Conservation (phyloP, 2,329 filamentous ascomycete genomes). For the Macroventuria anomochaeta region DNA sequence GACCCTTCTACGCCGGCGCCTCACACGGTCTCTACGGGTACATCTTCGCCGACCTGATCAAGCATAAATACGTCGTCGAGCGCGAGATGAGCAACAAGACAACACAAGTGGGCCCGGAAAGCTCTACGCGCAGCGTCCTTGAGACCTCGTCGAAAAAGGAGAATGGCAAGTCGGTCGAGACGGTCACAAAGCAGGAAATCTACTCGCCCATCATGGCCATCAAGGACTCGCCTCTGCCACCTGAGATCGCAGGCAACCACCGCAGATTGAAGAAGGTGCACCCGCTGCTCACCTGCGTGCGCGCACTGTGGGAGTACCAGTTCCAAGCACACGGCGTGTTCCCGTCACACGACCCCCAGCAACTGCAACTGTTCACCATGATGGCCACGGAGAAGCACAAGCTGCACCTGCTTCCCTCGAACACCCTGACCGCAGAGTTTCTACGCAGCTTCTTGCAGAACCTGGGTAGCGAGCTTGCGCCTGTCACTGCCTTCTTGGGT, state of each 20-base stretch:
- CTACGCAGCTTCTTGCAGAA: constrained; percentile 87
- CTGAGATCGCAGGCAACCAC: constrained; percentile 71
- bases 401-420: constrained; percentile 59
- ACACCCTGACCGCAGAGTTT: constrained; percentile 63
- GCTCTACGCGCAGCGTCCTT: constrained; percentile 77
- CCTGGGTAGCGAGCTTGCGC: constrained; percentile 80
- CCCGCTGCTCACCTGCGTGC: constrained; percentile 81
- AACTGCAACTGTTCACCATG: constrained; percentile 75
- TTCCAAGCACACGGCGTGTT: constrained; percentile 51
- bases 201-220: constrained; percentile 90
- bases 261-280: constrained; percentile 78
- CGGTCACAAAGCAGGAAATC: constrained; percentile 88
- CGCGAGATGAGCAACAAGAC: constrained; percentile 79
- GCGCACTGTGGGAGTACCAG: constrained; percentile 89
- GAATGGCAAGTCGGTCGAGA: constrained; percentile 72
- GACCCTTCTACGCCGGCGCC: constrained; percentile 87
- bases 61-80: constrained; percentile 88
- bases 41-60: constrained; percentile 90
- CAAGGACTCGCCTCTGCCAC: constrained; percentile 73
- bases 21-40: constrained; percentile 92
- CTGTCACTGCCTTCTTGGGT: constrained; percentile 86
- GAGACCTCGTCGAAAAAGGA: constrained; percentile 70
- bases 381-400: constrained; percentile 80
- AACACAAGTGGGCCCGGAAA: constrained; percentile 67
- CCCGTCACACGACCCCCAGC: constrained; percentile 59